Percentiles rank a stretch among this genome's conserved stretches.
phyloP scores from a whole-genome alignment of 176 grass and related monocot genomes.

The Triticum monococcum region DNA sequence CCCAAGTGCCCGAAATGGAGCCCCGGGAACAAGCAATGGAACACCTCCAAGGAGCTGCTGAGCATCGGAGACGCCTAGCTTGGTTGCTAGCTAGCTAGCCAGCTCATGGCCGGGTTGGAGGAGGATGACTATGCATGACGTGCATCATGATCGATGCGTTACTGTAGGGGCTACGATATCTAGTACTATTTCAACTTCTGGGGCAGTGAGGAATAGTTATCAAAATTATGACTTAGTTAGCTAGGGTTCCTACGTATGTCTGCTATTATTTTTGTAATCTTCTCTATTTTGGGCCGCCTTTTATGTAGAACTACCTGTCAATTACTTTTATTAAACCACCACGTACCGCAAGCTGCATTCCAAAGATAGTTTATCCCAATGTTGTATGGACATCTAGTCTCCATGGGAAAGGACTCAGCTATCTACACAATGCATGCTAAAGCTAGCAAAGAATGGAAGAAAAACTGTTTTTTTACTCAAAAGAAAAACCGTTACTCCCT shows the following conservation, averaged over 20 bases:
- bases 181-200: slow-evolving; percentile 1
- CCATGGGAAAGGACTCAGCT: not conserved
- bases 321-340: slow-evolving; percentile 16
- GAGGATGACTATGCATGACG: not conserved
- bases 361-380: not conserved
- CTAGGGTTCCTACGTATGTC: slow-evolving; percentile 16
- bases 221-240: slow-evolving; percentile 22
- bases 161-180: not conserved
- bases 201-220: slow-evolving; percentile 14
- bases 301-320: slow-evolving; percentile 27
- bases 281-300: not conserved
- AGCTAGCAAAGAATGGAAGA: not conserved
- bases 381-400: not conserved
- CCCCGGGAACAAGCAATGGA: slow-evolving; percentile 80
- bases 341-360: not conserved
- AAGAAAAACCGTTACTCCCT: not conserved
- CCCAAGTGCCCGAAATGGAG: slow-evolving; percentile 92
- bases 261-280: slow-evolving; percentile 16
- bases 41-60: slow-evolving; percentile 25
- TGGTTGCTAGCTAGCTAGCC: not conserved
- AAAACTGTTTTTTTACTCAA: not conserved
- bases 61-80: slow-evolving; percentile 7
- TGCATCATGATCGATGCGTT: not conserved
- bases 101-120: not conserved
- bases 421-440: not conserved